Evolutionary conservation across 805 yeast genomes (phyloP), one percentile per base, ranked within the genome.

Genomic region (Wickerhamiella sorbophila): DNA sequence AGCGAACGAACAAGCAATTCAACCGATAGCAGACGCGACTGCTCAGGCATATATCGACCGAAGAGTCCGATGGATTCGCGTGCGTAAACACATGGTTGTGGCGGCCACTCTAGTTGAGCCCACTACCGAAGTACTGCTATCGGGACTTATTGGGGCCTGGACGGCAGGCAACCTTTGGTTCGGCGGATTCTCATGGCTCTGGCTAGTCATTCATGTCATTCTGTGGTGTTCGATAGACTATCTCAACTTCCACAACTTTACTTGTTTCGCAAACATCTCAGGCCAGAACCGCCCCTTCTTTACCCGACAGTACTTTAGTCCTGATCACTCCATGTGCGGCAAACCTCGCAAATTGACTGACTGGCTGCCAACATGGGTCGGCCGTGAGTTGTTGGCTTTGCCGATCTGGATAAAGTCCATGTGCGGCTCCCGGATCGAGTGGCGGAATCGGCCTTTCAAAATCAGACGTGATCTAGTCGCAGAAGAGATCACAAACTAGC

Each of bases 51-150:
- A 80, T 56, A 64, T 76, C 40, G 58, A 67, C 36, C 66, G 95
- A 42, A 63, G 95, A 42, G 75, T 79, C 20, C 65, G 95, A 43
- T 85, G 95, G 95, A 61, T 85, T 18, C 66, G 95, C 34, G 93
- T 84, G 10, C 65, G 95, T 27, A 81, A 79, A 53, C 83, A 82
- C 56, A 84, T 85, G 93, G 95, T 85, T 3, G 61, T 79, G 24
- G 75, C 75, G 12, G 95, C 95, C 1, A 85, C 95, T 0, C 56
- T 85, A 39, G 63, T 84, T 21, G 95, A 85, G 54, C 95, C 95
- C 3, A 71, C 87, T 5, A 85, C 95, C 0, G 95, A 85, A 57
- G 71, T 79, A 36, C 47, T 85, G 1, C 57, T 83, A 2, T 69
- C 77, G 50, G 91, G 88, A 0, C 17, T 69, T 0, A 71, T 73